Evolutionary conservation across 768 basidiomycete genomes (phyloP).

Genomic region (Macrolepiota dolichaula): DNA sequence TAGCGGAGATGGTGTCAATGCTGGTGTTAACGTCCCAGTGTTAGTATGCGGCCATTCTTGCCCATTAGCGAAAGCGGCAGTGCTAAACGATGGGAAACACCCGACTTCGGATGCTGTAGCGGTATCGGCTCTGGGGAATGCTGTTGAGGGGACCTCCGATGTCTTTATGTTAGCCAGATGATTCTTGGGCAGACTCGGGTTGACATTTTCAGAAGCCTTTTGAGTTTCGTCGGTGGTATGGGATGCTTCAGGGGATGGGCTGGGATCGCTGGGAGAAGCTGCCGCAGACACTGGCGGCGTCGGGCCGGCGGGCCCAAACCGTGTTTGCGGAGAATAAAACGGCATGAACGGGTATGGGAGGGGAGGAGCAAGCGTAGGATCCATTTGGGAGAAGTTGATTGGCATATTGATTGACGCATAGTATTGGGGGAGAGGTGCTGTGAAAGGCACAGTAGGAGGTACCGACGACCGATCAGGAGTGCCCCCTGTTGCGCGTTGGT

Average conservation of each 20-base stretch:
- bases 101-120: background rate
- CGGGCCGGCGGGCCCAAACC: conserved; percentile 39
- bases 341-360: conserved; percentile 16
- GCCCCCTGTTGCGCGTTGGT: conserved; percentile 7
- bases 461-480: conserved; percentile 15
- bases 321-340: conserved; percentile 22
- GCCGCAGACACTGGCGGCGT: conserved; percentile 52
- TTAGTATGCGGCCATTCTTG: conserved; percentile 7
- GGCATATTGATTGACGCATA: conserved; percentile 12
- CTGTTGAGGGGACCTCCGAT: background rate
- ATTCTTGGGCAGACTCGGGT: conserved; percentile 4
- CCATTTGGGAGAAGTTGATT: conserved; percentile 12
- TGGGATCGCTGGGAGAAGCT: conserved; percentile 35
- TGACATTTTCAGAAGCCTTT: conserved; percentile 1
- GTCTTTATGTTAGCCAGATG: background rate
- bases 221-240: background rate
- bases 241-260: conserved; percentile 1
- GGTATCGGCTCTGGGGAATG: background rate
- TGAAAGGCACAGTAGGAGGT: conserved; percentile 12
- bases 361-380: conserved; percentile 2
- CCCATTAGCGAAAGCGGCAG: conserved; percentile 5
- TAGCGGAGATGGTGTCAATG: conserved; percentile 4
- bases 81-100: conserved; percentile 5
- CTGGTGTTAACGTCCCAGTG: conserved; percentile 6
- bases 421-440: conserved; percentile 13